These are phyloP conservation scores for Tetrapisispora iriomotensis DNA, from an alignment of 805 yeast species.

Conservation along the genomic window DNA sequence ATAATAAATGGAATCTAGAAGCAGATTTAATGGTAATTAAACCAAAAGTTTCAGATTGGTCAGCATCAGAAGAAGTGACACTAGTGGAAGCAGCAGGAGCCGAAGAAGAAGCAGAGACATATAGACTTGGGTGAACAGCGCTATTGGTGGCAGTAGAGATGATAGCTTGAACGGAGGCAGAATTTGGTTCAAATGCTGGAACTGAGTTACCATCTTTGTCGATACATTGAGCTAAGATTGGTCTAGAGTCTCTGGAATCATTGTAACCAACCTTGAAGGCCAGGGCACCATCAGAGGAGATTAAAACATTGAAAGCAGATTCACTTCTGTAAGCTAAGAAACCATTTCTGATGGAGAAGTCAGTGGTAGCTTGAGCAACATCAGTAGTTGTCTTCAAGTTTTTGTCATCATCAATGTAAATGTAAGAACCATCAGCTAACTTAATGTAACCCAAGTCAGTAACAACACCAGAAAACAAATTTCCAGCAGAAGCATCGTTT, in stretches of 20 bases:
- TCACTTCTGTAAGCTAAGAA: conserved; percentile 5
- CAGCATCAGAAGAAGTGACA: conserved; percentile 14
- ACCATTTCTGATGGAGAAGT: conserved; percentile 30
- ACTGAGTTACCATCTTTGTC: conserved; percentile 10
- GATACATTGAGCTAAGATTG: neutral
- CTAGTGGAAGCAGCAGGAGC: neutral
- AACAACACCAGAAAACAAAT: conserved; percentile 9
- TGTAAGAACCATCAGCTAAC: conserved; percentile 23
- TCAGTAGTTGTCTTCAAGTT: conserved; percentile 15
- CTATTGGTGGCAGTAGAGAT: conserved; percentile 3
- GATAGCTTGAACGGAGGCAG: conserved; percentile 6
- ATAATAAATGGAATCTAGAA: conserved; percentile 27
- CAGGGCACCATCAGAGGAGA: neutral
- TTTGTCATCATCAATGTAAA: conserved; percentile 21
- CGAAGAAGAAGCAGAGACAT: conserved; percentile 15
- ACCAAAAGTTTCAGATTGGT: conserved; percentile 32
- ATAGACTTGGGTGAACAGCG: conserved; percentile 5
- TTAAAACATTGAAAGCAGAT: conserved; percentile 27
- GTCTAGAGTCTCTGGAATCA: neutral
- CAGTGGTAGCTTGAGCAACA: conserved; percentile 20
- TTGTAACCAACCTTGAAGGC: conserved; percentile 4
- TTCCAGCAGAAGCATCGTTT: neutral
- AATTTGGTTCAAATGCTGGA: conserved; percentile 15
- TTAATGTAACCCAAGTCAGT: conserved; percentile 28
- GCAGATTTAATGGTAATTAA: conserved; percentile 31